Conservation (phyloP, 306 rosid species). For the Medicago lupulina region DNA sequence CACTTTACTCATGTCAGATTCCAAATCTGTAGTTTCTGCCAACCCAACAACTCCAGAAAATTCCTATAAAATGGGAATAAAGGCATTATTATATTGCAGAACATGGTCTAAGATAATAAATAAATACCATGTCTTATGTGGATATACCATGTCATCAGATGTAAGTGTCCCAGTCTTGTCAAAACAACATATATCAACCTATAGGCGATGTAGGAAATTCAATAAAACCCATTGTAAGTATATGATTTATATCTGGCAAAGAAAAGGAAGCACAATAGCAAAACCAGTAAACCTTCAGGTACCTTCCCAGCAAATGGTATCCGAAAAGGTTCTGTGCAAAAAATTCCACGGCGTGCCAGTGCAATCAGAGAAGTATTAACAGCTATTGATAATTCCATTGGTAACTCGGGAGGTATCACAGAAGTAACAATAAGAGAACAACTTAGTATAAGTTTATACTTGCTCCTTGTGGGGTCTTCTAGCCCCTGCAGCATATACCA, state of each 20-base stretch:
- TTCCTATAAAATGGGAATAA: constrained; percentile 61
- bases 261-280: constrained; percentile 29
- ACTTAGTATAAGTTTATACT: constrained; percentile 94
- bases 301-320: constrained; percentile 99
- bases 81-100: constrained; percentile 32
- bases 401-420: constrained; percentile 99
- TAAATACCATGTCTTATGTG: constrained; percentile 15
- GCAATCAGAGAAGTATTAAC: constrained; percentile 99
- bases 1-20: constrained; percentile 72
- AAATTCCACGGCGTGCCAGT: constrained; percentile 91
- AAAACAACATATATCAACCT: constrained; percentile 99
- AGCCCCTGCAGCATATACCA: constrained; percentile 70
- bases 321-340: constrained; percentile 98
- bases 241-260: constrained; percentile 20
- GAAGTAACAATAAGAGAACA: constrained; percentile 98
- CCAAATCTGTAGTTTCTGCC: constrained; percentile 63
- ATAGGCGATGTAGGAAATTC: constrained; percentile 42
- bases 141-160: constrained; percentile 96
- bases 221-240: constrained; percentile 28
- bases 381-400: constrained; percentile 99
- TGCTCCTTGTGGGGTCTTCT: constrained; percentile 99
- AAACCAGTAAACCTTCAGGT: constrained; percentile 39
- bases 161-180: constrained; percentile 99
- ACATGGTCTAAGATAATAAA: constrained; percentile 29
- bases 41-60: constrained; percentile 91